These are phyloP conservation scores for Chaetomidium leptoderma DNA, from an alignment of 495 filamentous ascomycete genomes.

Conservation along the genomic window DNA sequence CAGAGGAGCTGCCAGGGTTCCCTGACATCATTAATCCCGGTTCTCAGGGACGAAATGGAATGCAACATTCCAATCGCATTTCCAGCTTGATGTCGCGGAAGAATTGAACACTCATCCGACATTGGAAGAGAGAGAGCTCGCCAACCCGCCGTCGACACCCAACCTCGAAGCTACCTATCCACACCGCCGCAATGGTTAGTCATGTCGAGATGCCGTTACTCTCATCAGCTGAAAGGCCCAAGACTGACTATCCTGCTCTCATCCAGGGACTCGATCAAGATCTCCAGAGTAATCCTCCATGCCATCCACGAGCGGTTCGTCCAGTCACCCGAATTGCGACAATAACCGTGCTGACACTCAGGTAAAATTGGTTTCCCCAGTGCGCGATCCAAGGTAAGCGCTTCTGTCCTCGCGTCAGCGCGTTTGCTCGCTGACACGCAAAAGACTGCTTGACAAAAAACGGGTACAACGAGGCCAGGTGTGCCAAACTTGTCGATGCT, in stretches of 20 bases:
- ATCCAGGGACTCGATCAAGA: constrained; percentile 56
- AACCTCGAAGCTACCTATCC: not conserved
- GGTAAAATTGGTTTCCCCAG: constrained; percentile 35
- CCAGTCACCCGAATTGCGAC: constrained; percentile 11
- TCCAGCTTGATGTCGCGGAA: not conserved
- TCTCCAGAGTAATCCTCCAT: constrained; percentile 70
- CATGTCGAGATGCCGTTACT: too few relatives aligned
- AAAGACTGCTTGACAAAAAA: constrained; percentile 81
- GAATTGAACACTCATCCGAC: not conserved
- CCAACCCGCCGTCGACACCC: not conserved
- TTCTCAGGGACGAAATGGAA: not conserved
- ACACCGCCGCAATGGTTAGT: constrained; percentile 6
- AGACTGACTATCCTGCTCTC: constrained; percentile 3
- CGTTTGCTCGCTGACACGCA: not conserved
- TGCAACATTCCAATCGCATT: not conserved
- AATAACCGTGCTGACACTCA: constrained; percentile 11
- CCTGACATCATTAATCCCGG: constrained; percentile 4
- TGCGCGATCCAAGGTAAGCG: constrained; percentile 91
- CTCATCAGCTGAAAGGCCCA: not conserved
- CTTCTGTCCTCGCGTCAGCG: constrained; percentile 1
- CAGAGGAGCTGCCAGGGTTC: not conserved
- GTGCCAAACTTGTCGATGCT: constrained; percentile 75
- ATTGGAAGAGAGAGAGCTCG: not conserved
- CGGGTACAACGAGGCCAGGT: constrained; percentile 84
- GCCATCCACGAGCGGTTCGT: constrained; percentile 83